Conservation (phyloP, 495 filamentous ascomycete genomes). For the Tuber indicum region DNA sequence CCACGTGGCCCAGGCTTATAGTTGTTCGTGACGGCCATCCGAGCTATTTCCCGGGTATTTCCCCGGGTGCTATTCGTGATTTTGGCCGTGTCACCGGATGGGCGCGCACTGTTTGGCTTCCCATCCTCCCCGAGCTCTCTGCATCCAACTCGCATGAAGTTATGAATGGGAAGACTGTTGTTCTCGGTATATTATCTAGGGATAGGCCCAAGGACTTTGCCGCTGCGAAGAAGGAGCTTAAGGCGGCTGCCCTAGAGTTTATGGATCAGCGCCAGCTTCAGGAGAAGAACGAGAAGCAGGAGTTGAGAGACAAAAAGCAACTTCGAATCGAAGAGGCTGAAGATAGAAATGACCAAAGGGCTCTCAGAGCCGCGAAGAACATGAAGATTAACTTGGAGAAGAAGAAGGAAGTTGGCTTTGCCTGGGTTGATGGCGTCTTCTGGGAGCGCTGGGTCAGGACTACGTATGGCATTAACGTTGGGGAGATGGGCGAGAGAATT, state of each 20-base stretch:
- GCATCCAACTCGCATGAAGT: slow-evolving; percentile 86
- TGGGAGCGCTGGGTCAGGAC: slow-evolving; percentile 96
- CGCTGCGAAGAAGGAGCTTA: slow-evolving; percentile 76
- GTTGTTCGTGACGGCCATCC: slow-evolving; percentile 83
- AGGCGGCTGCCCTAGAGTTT: slow-evolving; percentile 92
- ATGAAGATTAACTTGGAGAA: slow-evolving; percentile 86
- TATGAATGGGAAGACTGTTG: slow-evolving; percentile 88
- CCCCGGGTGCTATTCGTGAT: slow-evolving; percentile 85
- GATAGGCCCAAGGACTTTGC: slow-evolving; percentile 72
- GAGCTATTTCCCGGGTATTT: slow-evolving; percentile 76
- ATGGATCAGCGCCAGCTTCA: slow-evolving; percentile 89
- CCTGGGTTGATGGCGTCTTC: slow-evolving; percentile 97
- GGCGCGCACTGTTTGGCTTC: slow-evolving; percentile 95
- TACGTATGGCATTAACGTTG: slow-evolving; percentile 83
- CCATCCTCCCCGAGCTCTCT: slow-evolving; percentile 93
- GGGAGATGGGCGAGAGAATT: slow-evolving; percentile 74
- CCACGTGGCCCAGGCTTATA: slow-evolving; percentile 84
- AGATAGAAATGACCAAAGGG: slow-evolving; percentile 83
- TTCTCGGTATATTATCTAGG: slow-evolving; percentile 79
- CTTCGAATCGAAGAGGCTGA: slow-evolving; percentile 92
- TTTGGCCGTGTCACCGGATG: slow-evolving; percentile 70
- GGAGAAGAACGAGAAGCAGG: slow-evolving; percentile 85
- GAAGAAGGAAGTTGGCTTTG: slow-evolving; percentile 85
- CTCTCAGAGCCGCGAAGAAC: slow-evolving; percentile 77
- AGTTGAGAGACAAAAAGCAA: slow-evolving; percentile 88